Evolutionary conservation across 345 rosid species (phyloP), one percentile per base, ranked within the genome.

Genomic region (Populus simonii): DNA sequence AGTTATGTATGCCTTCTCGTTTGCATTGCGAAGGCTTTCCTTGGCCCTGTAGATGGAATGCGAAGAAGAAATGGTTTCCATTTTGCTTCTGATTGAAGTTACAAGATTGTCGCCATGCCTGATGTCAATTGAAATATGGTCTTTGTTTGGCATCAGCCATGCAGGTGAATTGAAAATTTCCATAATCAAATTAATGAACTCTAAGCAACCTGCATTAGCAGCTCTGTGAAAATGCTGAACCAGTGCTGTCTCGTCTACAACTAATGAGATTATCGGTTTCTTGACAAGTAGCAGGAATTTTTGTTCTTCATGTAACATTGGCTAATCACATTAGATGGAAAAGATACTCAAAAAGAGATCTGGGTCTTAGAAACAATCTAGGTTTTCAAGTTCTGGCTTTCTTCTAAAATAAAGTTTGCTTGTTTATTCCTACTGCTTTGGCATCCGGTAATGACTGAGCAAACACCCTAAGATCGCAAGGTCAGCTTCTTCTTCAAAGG

Each of bases 41-140:
- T 29, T 39, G 8, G 84, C 87, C 62, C 68, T 81, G 81, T 80
- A 45, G 80, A 90, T 85, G 25, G 81, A 25, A 25, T 72, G 61
- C 1, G 78, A 76, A 4, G 82, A 85, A 6, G 90, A 72, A 22
- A 73, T 51, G 7, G 17, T 67, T 73, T 89, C 90, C 88, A 89
- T 86, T 18, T 36, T 83, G 6, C 41, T 68, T 55, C 76, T 80
- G 76, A 90, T 84, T 0, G 80, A 77, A 29, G 71, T 15, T 31
- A 82, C 83, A 0, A 90, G 80, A 7, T 79, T 25, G 36, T 80
- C 80, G 12, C 71, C 67, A 3, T 17, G 47, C 20, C 43, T 15
- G 73, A 88, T 47, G 7, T 88, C 87, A 16, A 89, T 66, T 2
- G 80, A 70, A n/a, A 83, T 59, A 66, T 83, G 89, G 27, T 82